phyloP scores from a whole-genome alignment of 2,329 filamentous ascomycete genomes.

The Emmonsiellopsis sp. region DNA sequence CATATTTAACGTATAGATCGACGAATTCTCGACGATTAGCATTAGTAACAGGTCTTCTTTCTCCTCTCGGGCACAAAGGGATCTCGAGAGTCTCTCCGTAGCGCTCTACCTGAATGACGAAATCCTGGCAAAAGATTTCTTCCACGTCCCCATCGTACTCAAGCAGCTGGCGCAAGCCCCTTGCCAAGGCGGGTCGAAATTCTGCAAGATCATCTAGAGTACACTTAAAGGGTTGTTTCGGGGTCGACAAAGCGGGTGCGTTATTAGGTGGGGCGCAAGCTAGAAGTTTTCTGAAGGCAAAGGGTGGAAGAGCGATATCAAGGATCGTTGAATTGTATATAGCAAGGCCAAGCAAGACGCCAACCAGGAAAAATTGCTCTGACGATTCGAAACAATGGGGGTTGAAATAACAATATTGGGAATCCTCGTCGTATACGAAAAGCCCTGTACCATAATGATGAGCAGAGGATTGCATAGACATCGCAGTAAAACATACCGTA shows the following conservation, averaged over 20 bases:
- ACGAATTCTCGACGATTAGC: slow-evolving; percentile 78
- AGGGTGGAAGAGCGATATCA: slow-evolving; percentile 78
- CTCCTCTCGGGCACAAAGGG: slow-evolving; percentile 66
- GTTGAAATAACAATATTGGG: slow-evolving; percentile 87
- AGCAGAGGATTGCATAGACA: background rate
- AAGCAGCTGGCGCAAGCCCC: slow-evolving; percentile 64
- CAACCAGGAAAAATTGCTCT: slow-evolving; percentile 85
- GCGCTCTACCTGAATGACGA: slow-evolving; percentile 65
- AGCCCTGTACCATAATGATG: slow-evolving; percentile 49
- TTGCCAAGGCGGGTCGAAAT: slow-evolving; percentile 66
- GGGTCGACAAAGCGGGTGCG: slow-evolving; percentile 48
- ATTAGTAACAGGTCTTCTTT: slow-evolving; percentile 70
- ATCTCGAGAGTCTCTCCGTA: slow-evolving; percentile 62
- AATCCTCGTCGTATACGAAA: slow-evolving; percentile 87
- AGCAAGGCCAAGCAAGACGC: slow-evolving; percentile 76
- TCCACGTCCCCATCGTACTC: slow-evolving; percentile 81
- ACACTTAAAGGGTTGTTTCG: slow-evolving; percentile 55
- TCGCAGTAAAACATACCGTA: slow-evolving; percentile 53
- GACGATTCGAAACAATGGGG: slow-evolving; percentile 81
- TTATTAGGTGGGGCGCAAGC: slow-evolving; percentile 59
- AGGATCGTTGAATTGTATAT: slow-evolving; percentile 94
- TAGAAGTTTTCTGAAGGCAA: slow-evolving; percentile 80
- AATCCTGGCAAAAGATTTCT: slow-evolving; percentile 70
- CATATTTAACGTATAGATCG: slow-evolving; percentile 69
- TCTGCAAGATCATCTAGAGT: slow-evolving; percentile 76